Base-by-base conservation (phyloP, 2,329 filamentous ascomycete species). In the Monosporascus sp. region DNA sequence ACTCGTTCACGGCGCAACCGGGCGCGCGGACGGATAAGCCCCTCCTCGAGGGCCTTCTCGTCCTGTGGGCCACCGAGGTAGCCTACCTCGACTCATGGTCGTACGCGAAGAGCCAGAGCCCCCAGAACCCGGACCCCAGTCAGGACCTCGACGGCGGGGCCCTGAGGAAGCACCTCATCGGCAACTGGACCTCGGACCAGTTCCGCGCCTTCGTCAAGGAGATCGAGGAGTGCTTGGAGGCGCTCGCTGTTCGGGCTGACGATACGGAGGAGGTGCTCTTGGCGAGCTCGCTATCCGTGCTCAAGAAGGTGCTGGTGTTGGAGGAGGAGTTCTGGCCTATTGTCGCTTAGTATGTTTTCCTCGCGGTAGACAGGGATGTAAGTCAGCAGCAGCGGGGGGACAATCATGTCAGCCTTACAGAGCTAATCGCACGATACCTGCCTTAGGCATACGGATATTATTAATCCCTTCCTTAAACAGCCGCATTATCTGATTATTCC, bases 21-120 rank as follows among this genome's bases (percentile, higher is more conserved):
- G 27, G 48, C 11, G 51, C 52, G 47, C 9, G 48, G 31, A 7
- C 25, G 18, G 42, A 39, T n/a, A 59, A 51, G 56, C 55, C 61
- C 8, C 59, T 67, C 62, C 70, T 91, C 2, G 86, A 90, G 65
- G 86, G 84, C 6, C 74, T 89, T 56, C 79, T 89, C 2, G 77
- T 89, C n/a, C 79, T 91, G 24, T 92, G 86, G 84, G 84, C 83
- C n/a, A 90, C 85, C 1, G 88, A 93, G 70, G 82, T 76, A 47
- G 79, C 77, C 54, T 86, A 86, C 63, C 64, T 85, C 18, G 74
- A 79, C 39, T 77, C 83, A 14, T 86, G 84, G 84, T 73, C 71
- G 9, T 79, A 74, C 65, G 77, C 78, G 3, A 73, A 66, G 56
- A 57, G 65, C 5, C 69, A 76, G 59, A 47, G 44, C 5, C 34